Percentiles rank a stretch among this genome's conserved stretches.
Evolutionary conservation across 139 green algal species (phyloP).

Genomic region (Coelastrella sp.): DNA sequence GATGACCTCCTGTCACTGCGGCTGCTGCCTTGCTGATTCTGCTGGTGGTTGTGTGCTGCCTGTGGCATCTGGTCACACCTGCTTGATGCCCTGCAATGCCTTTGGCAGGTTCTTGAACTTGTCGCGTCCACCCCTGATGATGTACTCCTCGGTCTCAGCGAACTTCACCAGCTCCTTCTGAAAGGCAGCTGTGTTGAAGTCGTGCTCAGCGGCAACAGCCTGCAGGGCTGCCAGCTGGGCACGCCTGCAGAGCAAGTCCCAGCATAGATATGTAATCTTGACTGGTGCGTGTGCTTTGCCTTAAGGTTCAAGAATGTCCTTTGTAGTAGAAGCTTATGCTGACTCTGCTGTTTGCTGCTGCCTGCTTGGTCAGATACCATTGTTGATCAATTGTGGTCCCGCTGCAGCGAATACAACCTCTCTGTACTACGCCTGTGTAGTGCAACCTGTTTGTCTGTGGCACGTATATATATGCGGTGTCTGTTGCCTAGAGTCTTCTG

Average conservation of each 20-base stretch:
- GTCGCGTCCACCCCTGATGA: conserved; percentile 94
- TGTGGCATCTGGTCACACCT: conserved; percentile 30
- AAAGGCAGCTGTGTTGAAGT: conserved; percentile 64
- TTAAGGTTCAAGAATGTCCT: neutral
- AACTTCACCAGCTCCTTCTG: conserved; percentile 84
- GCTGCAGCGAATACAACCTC: no score
- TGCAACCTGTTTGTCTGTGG: no score
- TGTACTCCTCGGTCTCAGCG: conserved; percentile 85
- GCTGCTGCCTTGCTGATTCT: neutral
- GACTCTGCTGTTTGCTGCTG: neutral
- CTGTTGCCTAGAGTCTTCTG: neutral
- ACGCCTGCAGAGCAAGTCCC: neutral
- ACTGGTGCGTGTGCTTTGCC: no score
- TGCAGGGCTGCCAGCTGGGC: neutral
- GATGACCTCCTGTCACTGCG: neutral
- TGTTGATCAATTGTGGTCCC: no score
- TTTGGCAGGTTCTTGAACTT: conserved; percentile 90
- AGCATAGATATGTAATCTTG: no score
- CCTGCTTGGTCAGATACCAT: no score
- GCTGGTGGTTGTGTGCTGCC: neutral
- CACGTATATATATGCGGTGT: neutral
- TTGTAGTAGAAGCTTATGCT: neutral
- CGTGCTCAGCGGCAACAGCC: conserved; percentile 9
- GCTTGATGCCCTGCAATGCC: conserved; percentile 86
- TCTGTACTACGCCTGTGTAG: no score